Evolutionary conservation across 2,329 filamentous ascomycete genomes (phyloP).

Genomic region (Paecilomyces variotii): DNA sequence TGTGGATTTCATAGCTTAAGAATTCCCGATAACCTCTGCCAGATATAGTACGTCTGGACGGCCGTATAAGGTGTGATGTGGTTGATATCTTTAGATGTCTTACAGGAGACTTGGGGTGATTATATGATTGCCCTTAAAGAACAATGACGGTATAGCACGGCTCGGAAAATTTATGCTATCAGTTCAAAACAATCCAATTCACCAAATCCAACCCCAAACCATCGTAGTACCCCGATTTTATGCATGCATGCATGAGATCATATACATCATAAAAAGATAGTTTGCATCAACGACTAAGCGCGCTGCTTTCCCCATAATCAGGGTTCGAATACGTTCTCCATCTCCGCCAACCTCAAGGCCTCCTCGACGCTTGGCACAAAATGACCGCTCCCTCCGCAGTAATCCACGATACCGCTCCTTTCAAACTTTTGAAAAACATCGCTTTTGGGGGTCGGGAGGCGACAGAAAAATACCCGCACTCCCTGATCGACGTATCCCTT

Average conservation of each 20-base stretch:
- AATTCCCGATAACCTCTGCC: too few relatives aligned
- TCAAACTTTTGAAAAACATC: conserved; percentile 66
- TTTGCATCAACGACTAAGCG: neutral
- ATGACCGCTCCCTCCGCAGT: conserved; percentile 66
- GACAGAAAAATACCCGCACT: conserved; percentile 52
- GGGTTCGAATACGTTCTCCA: conserved; percentile 43
- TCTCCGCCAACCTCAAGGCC: conserved; percentile 72
- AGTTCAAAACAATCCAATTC: neutral
- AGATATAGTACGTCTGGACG: too few relatives aligned
- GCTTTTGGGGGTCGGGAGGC: conserved; percentile 42
- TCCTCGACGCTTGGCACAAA: conserved; percentile 81
- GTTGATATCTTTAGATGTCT: too few relatives aligned
- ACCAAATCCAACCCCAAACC: neutral
- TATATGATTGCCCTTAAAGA: too few relatives aligned
- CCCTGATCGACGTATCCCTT: conserved; percentile 66
- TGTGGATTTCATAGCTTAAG: too few relatives aligned
- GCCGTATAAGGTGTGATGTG: too few relatives aligned
- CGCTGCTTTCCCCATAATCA: conserved; percentile 27
- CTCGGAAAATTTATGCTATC: too few relatives aligned
- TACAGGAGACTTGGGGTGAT: too few relatives aligned
- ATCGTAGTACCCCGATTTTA: neutral
- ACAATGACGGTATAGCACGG: too few relatives aligned
- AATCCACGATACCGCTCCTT: conserved; percentile 73
- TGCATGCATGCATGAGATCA: neutral
- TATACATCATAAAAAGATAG: neutral